Conservation (phyloP, 164 flowering plant species). For the Chloranthus sessilifolius region DNA sequence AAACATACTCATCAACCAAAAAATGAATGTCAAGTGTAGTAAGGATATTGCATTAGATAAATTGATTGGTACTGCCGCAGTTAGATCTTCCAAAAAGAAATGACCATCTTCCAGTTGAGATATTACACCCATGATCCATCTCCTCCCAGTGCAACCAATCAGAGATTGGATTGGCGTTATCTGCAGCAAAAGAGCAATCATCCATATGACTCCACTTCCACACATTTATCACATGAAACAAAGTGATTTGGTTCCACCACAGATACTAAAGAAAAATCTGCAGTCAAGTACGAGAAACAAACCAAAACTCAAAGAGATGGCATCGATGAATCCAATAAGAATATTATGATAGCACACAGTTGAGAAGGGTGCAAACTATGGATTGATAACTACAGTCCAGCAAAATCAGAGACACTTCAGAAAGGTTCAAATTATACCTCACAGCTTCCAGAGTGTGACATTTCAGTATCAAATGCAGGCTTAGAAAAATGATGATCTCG, state of each 20-base stretch:
- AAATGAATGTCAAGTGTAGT: not conserved
- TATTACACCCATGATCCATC: conserved; percentile 90
- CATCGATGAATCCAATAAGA: no score
- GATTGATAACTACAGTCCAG: no score
- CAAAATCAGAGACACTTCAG: not conserved
- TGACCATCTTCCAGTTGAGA: conserved; percentile 95
- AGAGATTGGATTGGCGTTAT: conserved; percentile 78
- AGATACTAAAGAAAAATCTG: no score
- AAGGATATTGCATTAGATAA: conserved; percentile 92
- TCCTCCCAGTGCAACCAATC: conserved; percentile 65
- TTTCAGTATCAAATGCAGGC: conserved; percentile 61
- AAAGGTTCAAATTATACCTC: no score
- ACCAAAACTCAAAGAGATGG: no score
- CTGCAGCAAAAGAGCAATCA: no score
- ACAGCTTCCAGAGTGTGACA: conserved; percentile 34
- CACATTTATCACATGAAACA: no score
- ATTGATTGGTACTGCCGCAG: conserved; percentile 76
- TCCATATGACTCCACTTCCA: no score
- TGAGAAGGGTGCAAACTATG: no score
- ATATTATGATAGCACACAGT: no score
- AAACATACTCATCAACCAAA: not conserved
- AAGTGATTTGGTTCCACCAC: no score
- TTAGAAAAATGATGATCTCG: conserved; percentile 68
- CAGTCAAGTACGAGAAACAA: no score
- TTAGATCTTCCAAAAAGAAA: conserved; percentile 88